Evolutionary conservation across 352 stramenopile species (phyloP), one percentile per base, ranked within the genome.

Genomic region (Peronospora destructor): DNA sequence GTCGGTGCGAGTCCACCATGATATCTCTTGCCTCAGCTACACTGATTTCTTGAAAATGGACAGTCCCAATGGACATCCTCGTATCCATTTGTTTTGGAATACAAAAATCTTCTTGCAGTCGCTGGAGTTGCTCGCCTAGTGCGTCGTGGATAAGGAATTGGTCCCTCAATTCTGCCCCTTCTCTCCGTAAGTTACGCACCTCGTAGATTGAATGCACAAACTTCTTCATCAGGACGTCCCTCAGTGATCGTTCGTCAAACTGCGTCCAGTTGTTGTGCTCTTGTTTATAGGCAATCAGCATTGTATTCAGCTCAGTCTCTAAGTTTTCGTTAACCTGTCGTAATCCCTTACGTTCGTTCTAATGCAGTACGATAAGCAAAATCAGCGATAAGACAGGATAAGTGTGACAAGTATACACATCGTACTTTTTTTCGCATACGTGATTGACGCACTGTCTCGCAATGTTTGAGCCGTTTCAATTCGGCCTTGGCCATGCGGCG

Each of bases 171-270:
- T 80, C 71, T 3, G 61, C 41, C 21, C 48, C 66, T 51, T 85
- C 69, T 9, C 45, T 39, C 6, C 75, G 61, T 21, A 89, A 56
- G 0, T 45, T 65, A 11, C 75, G 75, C 45, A 87, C 75, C 45
- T 88, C 75, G 54, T 82, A 82, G 55, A 88, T 85, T 29, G 75
- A 86, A 46, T 84, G 69, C 28, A 81, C 71, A 47, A 88, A 88
- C 14, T 65, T 67, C 56, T 85, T 83, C 37, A 84, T 68, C 13
- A 76, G 50, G 21, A 80, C 64, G 47, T 86, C 77, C 5, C 61
- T 61, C 37, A 63, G 39, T 7, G 45, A 67, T 26, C 56, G 43
- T 47, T 86, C 76, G 49, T 88, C 73, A 33, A 84, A 76, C 32
- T 51, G 47, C 53, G 66, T 65, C 71, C 66, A 82, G 61, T 85